Conservation (phyloP, 1,284 basidiomycete genomes). For the Cryptococcus jaspeensis region DNA sequence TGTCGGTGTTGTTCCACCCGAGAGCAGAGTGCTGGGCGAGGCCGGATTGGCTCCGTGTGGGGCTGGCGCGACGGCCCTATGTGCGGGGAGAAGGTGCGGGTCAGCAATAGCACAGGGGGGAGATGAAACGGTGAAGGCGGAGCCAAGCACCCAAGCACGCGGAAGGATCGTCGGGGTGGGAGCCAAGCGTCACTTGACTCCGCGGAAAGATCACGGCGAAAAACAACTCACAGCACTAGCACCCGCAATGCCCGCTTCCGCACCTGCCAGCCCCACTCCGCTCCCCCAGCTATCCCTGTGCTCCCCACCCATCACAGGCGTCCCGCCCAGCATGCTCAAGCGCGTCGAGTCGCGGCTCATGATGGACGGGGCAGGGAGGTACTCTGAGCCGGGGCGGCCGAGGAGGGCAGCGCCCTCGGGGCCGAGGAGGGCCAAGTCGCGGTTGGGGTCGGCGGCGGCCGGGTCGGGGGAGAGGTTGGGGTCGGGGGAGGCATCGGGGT, state of each 20-base stretch:
- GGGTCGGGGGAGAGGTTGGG: slow-evolving; percentile 7
- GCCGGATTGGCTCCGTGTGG: slow-evolving; percentile 27
- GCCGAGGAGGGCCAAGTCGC: slow-evolving; percentile 1
- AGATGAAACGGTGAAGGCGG: neutral
- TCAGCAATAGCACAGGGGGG: neutral
- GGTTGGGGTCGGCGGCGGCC: slow-evolving; percentile 4
- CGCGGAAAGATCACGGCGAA: too few relatives aligned
- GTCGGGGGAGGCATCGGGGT: slow-evolving; percentile 5
- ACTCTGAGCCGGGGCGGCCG: slow-evolving; percentile 18
- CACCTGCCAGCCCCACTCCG: slow-evolving; percentile 26
- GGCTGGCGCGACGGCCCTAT: slow-evolving; percentile 7
- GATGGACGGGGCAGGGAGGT: slow-evolving; percentile 37
- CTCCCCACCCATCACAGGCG: slow-evolving; percentile 22
- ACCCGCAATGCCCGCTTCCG: slow-evolving; percentile 22
- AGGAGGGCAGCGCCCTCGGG: slow-evolving; percentile 6
- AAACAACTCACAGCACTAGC: slow-evolving; percentile 23
- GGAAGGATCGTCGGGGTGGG: too few relatives aligned
- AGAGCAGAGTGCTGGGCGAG: slow-evolving; percentile 27
- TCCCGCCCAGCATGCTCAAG: slow-evolving; percentile 20
- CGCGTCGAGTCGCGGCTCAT: slow-evolving; percentile 44
- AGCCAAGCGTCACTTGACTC: too few relatives aligned
- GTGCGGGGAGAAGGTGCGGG: neutral
- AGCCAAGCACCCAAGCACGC: neutral
- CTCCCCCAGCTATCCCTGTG: slow-evolving; percentile 35
- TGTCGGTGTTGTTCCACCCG: slow-evolving; percentile 29